phyloP scores from a whole-genome alignment of 2,329 filamentous ascomycete genomes.

The Lizonia empirigonia region DNA sequence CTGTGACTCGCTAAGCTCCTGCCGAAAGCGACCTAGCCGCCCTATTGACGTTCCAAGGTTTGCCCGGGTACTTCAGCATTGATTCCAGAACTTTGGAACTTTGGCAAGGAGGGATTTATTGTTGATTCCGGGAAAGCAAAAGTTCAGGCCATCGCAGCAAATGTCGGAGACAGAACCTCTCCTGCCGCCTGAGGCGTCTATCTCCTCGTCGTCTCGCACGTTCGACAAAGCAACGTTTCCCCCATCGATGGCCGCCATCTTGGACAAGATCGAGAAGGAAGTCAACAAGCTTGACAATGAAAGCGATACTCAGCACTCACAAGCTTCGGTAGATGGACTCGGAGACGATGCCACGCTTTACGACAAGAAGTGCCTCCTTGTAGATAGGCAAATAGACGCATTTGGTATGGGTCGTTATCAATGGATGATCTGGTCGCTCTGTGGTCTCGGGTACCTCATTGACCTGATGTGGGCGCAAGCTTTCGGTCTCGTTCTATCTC shows the following conservation, averaged over 20 bases:
- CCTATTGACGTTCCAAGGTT: neutral
- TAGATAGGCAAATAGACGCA: slow-evolving; percentile 57
- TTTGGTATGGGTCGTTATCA: slow-evolving; percentile 62
- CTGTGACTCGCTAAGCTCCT: slow-evolving; percentile 11
- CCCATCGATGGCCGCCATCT: slow-evolving; percentile 12
- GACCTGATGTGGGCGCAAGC: slow-evolving; percentile 65
- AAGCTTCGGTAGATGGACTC: neutral
- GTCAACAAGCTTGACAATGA: slow-evolving; percentile 13
- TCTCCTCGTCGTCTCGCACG: slow-evolving; percentile 5
- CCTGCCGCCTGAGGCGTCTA: slow-evolving; percentile 1
- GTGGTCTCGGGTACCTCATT: slow-evolving; percentile 61
- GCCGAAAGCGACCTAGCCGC: slow-evolving; percentile 5
- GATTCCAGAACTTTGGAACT: neutral
- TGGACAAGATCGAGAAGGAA: slow-evolving; percentile 16
- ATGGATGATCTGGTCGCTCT: slow-evolving; percentile 59
- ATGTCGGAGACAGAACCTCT: slow-evolving; percentile 12
- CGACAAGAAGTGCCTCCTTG: slow-evolving; percentile 53
- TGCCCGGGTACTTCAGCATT: neutral
- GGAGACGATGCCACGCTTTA: slow-evolving; percentile 36
- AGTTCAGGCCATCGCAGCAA: neutral
- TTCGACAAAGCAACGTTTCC: slow-evolving; percentile 6
- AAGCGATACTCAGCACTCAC: neutral
- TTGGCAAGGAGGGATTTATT: neutral
- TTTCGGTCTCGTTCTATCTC: slow-evolving; percentile 60
- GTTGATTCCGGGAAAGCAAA: neutral